Evolutionary conservation across 2,329 filamentous ascomycete species (phyloP).

Genomic region (Botrytis deweyae): DNA sequence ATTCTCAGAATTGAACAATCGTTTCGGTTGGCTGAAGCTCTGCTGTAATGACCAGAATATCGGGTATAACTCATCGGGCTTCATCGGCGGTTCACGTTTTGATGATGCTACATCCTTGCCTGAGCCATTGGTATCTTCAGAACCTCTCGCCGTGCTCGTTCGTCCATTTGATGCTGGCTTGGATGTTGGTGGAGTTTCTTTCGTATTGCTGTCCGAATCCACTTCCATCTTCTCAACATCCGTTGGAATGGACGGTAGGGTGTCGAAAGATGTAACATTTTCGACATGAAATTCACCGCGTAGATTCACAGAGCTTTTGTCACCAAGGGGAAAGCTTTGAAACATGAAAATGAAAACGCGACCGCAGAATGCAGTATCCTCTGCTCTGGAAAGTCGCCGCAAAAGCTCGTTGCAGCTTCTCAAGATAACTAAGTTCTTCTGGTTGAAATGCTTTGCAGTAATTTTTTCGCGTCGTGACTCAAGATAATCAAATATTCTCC

Average conservation of each 20-base stretch:
- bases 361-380: conserved; percentile 96
- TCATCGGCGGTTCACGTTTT: conserved; percentile 50
- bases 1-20: conserved; percentile 68
- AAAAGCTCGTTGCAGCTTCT: conserved; percentile 92
- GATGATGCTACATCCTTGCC: conserved; percentile 45
- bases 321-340: conserved; percentile 93
- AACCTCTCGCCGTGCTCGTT: conserved; percentile 31
- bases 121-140: conserved; percentile 38
- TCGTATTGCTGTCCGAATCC: conserved; percentile 48
- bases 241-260: conserved; percentile 44
- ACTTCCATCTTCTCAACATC: conserved; percentile 63
- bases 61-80: conserved; percentile 76
- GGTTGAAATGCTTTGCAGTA: conserved; percentile 74
- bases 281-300: conserved; percentile 94
- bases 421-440: conserved; percentile 86
- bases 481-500: conserved; percentile 89
- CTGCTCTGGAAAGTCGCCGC: conserved; percentile 88
- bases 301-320: conserved; percentile 96
- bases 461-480: conserved; percentile 90
- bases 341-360: conserved; percentile 98
- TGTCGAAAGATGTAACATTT: conserved; percentile 85
- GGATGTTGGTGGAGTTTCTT: conserved; percentile 32
- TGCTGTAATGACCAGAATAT: conserved; percentile 93
- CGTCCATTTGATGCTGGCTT: conserved; percentile 21
- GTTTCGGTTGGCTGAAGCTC: conserved; percentile 86